A percentile compares a stretch with the other conserved stretches of the same genome.
phyloP scores from a whole-genome alignment of 177 flowering plant species.

The Telopea speciosissima region DNA sequence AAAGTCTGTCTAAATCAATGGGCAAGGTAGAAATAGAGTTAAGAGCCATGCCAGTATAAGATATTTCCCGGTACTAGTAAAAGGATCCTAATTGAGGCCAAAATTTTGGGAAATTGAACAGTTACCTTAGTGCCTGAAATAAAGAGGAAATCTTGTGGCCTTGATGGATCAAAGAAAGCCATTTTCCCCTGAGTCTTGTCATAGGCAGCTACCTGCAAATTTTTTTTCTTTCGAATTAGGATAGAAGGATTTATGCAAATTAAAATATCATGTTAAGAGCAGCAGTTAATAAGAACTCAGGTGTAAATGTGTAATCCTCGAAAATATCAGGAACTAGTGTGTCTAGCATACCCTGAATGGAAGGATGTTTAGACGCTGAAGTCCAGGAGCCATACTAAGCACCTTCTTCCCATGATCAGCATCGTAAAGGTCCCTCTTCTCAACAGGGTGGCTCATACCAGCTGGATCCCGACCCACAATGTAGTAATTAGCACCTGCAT shows the following conservation, averaged over 20 bases:
- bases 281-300: not conserved
- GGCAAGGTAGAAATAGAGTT: too few species aligned
- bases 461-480: constrained; percentile 67
- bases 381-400: constrained; percentile 63
- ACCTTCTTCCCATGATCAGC: constrained; percentile 64
- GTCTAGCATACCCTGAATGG: constrained; percentile 39
- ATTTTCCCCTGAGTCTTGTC: constrained; percentile 79
- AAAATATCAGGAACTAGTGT: not conserved
- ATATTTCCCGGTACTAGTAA: not conserved
- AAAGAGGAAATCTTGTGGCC: constrained; percentile 84
- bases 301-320: too few species aligned
- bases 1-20: too few species aligned
- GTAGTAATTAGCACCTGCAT: constrained; percentile 59
- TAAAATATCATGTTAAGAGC: not conserved
- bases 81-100: too few species aligned
- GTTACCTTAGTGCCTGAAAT: constrained; percentile 89
- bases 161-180: constrained; percentile 97
- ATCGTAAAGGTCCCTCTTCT: constrained; percentile 52
- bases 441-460: constrained; percentile 55
- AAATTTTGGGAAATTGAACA: too few species aligned
- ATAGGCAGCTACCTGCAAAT: constrained; percentile 89
- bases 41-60: not conserved
- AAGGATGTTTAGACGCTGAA: constrained; percentile 47
- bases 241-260: not conserved
- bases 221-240: not conserved